These are phyloP conservation scores for Phytophthora kernoviae DNA, from an alignment of 352 stramenopile species.

Conservation along the genomic window DNA sequence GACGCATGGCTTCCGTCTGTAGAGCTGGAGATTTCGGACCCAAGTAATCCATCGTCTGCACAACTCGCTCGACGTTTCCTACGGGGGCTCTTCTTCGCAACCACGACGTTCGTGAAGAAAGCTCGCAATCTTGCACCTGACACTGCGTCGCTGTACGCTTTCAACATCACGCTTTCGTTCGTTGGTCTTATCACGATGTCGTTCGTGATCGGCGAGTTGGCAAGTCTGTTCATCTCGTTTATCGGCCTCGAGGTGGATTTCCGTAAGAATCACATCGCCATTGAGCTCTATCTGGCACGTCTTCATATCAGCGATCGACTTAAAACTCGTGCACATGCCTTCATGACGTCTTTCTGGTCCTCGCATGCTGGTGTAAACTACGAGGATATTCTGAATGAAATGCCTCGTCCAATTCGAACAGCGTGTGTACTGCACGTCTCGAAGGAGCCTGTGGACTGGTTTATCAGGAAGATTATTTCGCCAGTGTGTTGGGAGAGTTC, in stretches of 20 bases:
- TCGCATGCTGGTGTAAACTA: conserved; percentile 62
- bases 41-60: conserved; percentile 28
- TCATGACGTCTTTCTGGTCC: conserved; percentile 63
- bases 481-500: conserved; percentile 26
- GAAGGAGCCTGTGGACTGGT: conserved; percentile 37
- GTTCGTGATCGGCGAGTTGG: conserved; percentile 56
- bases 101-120: conserved; percentile 54
- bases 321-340: conserved; percentile 36
- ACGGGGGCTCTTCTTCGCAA: conserved; percentile 53
- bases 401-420: conserved; percentile 52
- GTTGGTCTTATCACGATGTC: conserved; percentile 55
- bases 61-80: conserved; percentile 44
- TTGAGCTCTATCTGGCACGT: conserved; percentile 49
- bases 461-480: conserved; percentile 42
- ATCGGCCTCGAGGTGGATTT: conserved; percentile 67
- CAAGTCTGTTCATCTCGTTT: conserved; percentile 59
- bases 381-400: conserved; percentile 48
- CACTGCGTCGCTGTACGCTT: conserved; percentile 37
- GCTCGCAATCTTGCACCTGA: conserved; percentile 40
- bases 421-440: conserved; percentile 54
- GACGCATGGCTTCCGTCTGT: conserved; percentile 52
- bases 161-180: conserved; percentile 53
- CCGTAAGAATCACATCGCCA: conserved; percentile 60
- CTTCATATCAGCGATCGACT: conserved; percentile 37
- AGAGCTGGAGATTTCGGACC: conserved; percentile 38